Conservation (phyloP, 2,329 filamentous ascomycete genomes). For the Scytalidium lignicola region DNA sequence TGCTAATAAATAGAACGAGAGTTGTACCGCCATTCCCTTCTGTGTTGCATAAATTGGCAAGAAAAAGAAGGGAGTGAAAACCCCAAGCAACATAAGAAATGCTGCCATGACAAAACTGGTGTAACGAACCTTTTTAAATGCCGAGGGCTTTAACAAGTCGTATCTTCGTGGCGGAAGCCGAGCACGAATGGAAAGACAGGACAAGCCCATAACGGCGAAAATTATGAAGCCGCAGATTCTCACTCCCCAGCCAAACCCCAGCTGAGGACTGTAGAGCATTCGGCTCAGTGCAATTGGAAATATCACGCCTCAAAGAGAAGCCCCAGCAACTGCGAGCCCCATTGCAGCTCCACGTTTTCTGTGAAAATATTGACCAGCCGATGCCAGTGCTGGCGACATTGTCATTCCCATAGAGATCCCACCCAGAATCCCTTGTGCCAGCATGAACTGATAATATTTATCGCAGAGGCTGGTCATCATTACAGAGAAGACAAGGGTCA, state of each 20-base stretch:
- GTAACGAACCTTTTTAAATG: slow-evolving; percentile 30
- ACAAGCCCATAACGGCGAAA: slow-evolving; percentile 23
- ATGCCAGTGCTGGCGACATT: slow-evolving; percentile 35
- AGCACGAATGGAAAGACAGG: slow-evolving; percentile 42
- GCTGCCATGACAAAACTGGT: slow-evolving; percentile 28
- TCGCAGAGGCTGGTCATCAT: slow-evolving; percentile 56
- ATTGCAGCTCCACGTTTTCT: slow-evolving; percentile 38
- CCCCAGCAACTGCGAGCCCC: slow-evolving; percentile 36
- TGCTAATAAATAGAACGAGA: slow-evolving; percentile 45
- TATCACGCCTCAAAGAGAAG: slow-evolving; percentile 46
- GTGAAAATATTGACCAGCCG: slow-evolving; percentile 39
- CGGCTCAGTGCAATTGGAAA: slow-evolving; percentile 54
- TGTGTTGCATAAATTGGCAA: slow-evolving; percentile 33
- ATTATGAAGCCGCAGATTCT: slow-evolving; percentile 49
- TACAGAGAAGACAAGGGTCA: slow-evolving; percentile 52
- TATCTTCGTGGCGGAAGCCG: slow-evolving; percentile 32
- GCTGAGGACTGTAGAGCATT: slow-evolving; percentile 37
- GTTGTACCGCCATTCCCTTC: slow-evolving; percentile 38
- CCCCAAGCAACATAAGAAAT: slow-evolving; percentile 40
- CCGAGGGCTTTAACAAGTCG: slow-evolving; percentile 25
- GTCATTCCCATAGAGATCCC: slow-evolving; percentile 34
- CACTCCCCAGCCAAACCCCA: slow-evolving; percentile 52
- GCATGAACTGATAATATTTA: slow-evolving; percentile 46
- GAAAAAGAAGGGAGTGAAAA: slow-evolving; percentile 48
- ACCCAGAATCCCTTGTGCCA: slow-evolving; percentile 39